These are phyloP conservation scores for Starmerella etchellsii DNA, from an alignment of 805 yeast genomes.

Conservation along the genomic window DNA sequence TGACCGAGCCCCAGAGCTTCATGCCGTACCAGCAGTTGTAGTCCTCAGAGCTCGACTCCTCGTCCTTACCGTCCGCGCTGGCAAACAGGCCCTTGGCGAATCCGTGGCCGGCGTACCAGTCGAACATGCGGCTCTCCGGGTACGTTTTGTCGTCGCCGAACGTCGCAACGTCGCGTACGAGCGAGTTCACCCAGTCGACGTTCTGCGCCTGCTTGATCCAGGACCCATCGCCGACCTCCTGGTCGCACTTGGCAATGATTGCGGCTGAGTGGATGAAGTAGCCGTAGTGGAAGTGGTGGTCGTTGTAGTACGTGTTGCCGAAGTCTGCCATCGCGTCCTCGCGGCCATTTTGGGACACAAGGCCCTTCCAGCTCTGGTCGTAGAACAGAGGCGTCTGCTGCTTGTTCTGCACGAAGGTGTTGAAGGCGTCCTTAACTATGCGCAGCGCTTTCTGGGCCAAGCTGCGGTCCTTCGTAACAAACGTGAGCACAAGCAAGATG, in stretches of 20 bases:
- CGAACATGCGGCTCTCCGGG: conserved; percentile 55
- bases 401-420: conserved; percentile 51
- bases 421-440: conserved; percentile 53
- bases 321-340: conserved; percentile 45
- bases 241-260: conserved; percentile 54
- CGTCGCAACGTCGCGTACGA: conserved; percentile 57
- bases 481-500: conserved; percentile 59
- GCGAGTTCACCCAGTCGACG: conserved; percentile 45
- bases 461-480: conserved; percentile 43
- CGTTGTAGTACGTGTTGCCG: conserved; percentile 69
- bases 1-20: conserved; percentile 54
- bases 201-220: conserved; percentile 35
- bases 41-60: conserved; percentile 62
- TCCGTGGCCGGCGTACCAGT: conserved; percentile 62
- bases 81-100: conserved; percentile 61
- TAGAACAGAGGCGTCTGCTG: conserved; percentile 67
- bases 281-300: conserved; percentile 82
- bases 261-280: conserved; percentile 78
- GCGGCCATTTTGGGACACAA: conserved; percentile 24
- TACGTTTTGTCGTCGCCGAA: conserved; percentile 38
- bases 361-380: conserved; percentile 50
- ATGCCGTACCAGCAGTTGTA: conserved; percentile 55
- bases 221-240: conserved; percentile 30
- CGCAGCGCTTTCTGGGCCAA: conserved; percentile 42
- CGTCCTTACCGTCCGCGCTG: conserved; percentile 56